Evolutionary conservation across 2,329 filamentous ascomycete species (phyloP).

Genomic region (Ilyonectria destructans): DNA sequence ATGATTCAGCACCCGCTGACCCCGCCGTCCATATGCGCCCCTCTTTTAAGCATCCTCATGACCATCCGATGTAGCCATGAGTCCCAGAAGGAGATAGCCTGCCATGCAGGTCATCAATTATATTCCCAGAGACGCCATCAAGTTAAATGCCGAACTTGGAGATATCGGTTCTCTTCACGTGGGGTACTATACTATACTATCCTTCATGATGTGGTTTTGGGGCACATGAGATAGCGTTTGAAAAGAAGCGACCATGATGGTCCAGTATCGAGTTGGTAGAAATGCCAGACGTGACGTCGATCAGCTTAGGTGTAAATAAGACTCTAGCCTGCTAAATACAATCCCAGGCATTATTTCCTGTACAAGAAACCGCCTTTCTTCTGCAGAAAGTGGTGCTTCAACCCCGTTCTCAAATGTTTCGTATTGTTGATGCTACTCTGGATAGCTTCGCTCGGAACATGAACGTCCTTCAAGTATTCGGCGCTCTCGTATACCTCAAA

Average conservation of each 20-base stretch:
- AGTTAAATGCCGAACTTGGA: slow-evolving; percentile 1
- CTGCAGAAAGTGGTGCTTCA: slow-evolving; percentile 46
- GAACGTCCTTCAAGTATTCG: slow-evolving; percentile 48
- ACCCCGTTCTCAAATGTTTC: slow-evolving; percentile 41
- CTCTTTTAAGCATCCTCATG: slow-evolving; percentile 2
- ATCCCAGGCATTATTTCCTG: slow-evolving; percentile 21
- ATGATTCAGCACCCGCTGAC: slow-evolving; percentile 35
- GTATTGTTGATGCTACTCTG: slow-evolving; percentile 40
- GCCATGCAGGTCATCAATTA: slow-evolving; percentile 2
- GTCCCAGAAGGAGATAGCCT: neutral
- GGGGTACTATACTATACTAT: neutral
- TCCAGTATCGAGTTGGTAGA: neutral
- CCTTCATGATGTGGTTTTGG: rapidly evolving
- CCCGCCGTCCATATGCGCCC: slow-evolving; percentile 17
- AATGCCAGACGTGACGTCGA: too few species aligned
- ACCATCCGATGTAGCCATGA: neutral
- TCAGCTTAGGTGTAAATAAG: neutral
- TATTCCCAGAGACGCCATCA: neutral
- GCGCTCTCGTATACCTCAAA: slow-evolving; percentile 50
- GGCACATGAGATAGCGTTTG: neutral
- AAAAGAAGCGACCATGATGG: neutral
- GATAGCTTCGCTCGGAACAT: slow-evolving; percentile 49
- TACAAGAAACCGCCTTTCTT: slow-evolving; percentile 46
- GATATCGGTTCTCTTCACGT: neutral
- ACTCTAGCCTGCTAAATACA: neutral